Percentiles rank a stretch among this genome's conserved stretches.
These are phyloP conservation scores for Castanospermum australe DNA, from an alignment of 306 rosid genomes.

Conservation along the genomic window DNA sequence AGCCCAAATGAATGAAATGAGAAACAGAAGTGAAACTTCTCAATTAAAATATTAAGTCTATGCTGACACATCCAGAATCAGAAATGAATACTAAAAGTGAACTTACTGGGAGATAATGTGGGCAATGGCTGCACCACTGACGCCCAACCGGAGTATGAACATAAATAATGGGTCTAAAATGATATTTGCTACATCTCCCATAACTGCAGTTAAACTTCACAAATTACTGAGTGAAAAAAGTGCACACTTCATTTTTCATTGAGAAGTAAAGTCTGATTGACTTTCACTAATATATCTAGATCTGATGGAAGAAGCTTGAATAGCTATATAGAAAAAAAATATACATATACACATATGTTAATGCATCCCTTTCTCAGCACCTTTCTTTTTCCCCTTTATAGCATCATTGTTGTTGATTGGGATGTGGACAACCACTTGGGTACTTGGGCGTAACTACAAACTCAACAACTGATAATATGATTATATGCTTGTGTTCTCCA, in stretches of 20 bases:
- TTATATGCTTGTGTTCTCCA: not conserved
- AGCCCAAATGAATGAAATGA: constrained; percentile 1
- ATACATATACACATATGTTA: not conserved
- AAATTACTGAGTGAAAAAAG: not conserved
- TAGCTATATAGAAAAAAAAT: not conserved
- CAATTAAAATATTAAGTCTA: not conserved
- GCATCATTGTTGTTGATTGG: not conserved
- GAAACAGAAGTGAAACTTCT: constrained; percentile 7
- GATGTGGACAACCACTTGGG: not conserved
- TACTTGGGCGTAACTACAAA: not conserved
- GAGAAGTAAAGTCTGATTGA: not conserved
- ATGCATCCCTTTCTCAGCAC: not conserved
- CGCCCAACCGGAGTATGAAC: constrained; percentile 56
- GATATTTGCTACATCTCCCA: constrained; percentile 73
- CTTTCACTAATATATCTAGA: not conserved
- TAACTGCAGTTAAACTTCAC: constrained; percentile 28
- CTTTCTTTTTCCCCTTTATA: not conserved
- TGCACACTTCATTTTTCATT: not conserved
- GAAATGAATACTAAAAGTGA: not conserved
- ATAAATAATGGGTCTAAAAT: constrained; percentile 69
- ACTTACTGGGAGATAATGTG: constrained; percentile 87
- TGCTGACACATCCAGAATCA: not conserved
- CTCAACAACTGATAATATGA: not conserved
- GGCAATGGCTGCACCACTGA: constrained; percentile 85
- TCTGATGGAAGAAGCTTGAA: not conserved